Evolutionary conservation across 2,329 filamentous ascomycete species (phyloP).

Genomic region (Fusarium mexicanum): DNA sequence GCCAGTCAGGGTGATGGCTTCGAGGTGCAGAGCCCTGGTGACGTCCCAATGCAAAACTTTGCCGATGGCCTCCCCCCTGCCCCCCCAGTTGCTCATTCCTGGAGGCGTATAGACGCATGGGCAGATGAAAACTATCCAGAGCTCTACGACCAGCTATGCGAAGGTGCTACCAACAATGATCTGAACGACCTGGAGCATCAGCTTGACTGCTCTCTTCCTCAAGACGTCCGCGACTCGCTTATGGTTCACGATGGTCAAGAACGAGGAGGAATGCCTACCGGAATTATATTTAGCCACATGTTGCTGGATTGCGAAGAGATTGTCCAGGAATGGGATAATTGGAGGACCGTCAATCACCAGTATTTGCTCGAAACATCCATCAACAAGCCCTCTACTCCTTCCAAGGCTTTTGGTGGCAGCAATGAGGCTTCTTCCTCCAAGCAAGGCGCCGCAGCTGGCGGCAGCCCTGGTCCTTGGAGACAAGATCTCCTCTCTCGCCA

Average conservation of each 20-base stretch:
- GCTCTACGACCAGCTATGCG: conserved; percentile 90
- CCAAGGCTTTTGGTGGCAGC: conserved; percentile 76
- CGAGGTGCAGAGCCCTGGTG: conserved; percentile 77
- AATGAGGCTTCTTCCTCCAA: conserved; percentile 75
- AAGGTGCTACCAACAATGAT: conserved; percentile 92
- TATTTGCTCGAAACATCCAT: conserved; percentile 73
- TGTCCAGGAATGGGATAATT: conserved; percentile 96
- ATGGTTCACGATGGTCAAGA: conserved; percentile 97
- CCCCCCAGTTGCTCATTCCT: conserved; percentile 88
- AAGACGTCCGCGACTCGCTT: conserved; percentile 92
- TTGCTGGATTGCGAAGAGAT: conserved; percentile 98
- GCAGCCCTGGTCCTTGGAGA: conserved; percentile 76
- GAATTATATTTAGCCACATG: conserved; percentile 94
- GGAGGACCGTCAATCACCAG: conserved; percentile 92
- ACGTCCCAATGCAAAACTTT: conserved; percentile 97
- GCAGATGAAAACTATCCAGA: conserved; percentile 95
- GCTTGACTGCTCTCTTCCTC: conserved; percentile 90
- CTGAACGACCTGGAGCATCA: conserved; percentile 97
- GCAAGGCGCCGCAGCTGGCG: conserved; percentile 61
- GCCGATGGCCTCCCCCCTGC: conserved; percentile 89
- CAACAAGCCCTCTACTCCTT: conserved; percentile 69
- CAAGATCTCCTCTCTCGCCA: conserved; percentile 86
- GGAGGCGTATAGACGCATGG: conserved; percentile 94
- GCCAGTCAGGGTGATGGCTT: conserved; percentile 71
- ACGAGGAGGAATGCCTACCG: conserved; percentile 87